Percentiles rank a stretch among this genome's conserved stretches.
Evolutionary conservation across 2,329 filamentous ascomycete species (phyloP).

Genomic region (Alternaria ventricosa): DNA sequence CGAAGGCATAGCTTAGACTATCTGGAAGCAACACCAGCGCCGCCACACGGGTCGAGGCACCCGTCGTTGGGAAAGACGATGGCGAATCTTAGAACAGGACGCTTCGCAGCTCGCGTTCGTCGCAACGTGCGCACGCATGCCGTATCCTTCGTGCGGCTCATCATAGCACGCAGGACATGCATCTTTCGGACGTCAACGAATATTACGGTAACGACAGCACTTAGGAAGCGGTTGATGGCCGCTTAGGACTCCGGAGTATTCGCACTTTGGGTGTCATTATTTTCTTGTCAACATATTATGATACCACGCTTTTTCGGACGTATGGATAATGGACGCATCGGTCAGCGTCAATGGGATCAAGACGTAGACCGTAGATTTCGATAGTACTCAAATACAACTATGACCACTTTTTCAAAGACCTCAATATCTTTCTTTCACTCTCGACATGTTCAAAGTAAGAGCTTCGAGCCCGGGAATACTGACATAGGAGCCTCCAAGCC

Average conservation of each 20-base stretch:
- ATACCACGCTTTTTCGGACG: conserved; percentile 20
- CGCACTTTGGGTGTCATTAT: not conserved
- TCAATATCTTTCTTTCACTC: not conserved
- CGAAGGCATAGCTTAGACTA: not conserved
- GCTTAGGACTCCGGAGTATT: not conserved
- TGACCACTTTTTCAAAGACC: not conserved
- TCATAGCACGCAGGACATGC: not conserved
- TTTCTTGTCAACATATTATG: conserved; percentile 4
- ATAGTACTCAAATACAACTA: not conserved
- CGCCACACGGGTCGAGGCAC: not conserved
- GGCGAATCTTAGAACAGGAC: not conserved
- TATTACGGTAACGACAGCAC: conserved; percentile 2
- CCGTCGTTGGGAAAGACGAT: conserved; percentile 1
- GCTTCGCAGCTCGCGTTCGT: not conserved
- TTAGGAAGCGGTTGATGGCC: not conserved
- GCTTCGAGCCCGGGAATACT: not conserved
- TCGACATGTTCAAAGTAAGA: no score
- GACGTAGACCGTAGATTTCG: not conserved
- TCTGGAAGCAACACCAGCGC: not conserved
- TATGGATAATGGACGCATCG: conserved; percentile 1
- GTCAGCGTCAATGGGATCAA: not conserved
- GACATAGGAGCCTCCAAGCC: not conserved
- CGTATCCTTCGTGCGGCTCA: not conserved
- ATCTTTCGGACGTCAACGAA: not conserved
- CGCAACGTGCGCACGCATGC: not conserved